Evolutionary conservation across 306 rosid genomes (phyloP), one percentile per base, ranked within the genome.

Genomic region (Casuarina glauca): DNA sequence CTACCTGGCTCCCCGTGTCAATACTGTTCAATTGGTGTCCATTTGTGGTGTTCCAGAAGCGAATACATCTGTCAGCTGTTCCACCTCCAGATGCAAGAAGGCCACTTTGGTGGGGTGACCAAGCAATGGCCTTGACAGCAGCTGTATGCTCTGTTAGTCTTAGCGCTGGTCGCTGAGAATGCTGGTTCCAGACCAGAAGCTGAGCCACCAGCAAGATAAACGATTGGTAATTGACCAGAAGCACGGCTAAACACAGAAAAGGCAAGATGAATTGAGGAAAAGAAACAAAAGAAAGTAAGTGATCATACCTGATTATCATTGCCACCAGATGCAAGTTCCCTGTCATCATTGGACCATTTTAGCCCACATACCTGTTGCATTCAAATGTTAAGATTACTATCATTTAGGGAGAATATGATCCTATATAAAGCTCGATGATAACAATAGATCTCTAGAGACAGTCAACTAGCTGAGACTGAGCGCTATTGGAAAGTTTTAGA

Each of bases 11-110:
- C 20, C 98, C 99, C 1, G 99, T 96, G 91, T 96, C 99, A 10
- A 96, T 72, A 46, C 79, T 63, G 87, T 96, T 91, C 82, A 91
- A 80, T 69, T 93, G 98, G 86, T 93, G 93, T 32, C 99, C 97
- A 38, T 96, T 96, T 69, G 99, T 85, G 2, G 99, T 96, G 90
- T 91, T 96, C 99, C 98, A 96, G 84, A 96, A 96, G 66, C 99
- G 99, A 76, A 96, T 93, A 62, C 98, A 90, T 86, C 98, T 82
- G 82, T 96, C 99, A 6, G 99, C 98, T 19, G 99, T 96, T 73
- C 99, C 99, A 17, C 99, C 99, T 1, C 99, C 99, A 11, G 99
- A 96, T 32, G 94, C 99, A 16, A 96, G 97, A 78, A 96, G 94
- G 76, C 89, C 50, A n/a, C 82, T 90, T 82, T 96, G 99, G 76